phyloP scores from a whole-genome alignment of 2,329 filamentous ascomycete species.

The Ophiostoma ulmi region DNA sequence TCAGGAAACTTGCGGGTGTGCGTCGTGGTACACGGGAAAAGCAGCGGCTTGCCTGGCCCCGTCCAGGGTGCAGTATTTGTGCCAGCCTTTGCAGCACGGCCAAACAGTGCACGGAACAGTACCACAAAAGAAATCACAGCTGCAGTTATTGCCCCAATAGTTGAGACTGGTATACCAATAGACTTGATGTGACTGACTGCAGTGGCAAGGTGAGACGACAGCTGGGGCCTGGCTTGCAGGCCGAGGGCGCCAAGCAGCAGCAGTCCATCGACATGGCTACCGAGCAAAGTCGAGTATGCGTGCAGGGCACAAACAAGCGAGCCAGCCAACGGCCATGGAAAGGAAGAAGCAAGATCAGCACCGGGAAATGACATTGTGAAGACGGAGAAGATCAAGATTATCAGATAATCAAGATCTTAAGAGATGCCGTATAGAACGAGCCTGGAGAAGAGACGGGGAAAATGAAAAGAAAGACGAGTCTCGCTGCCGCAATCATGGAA shows the following conservation, averaged over 20 bases:
- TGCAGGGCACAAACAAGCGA: background rate
- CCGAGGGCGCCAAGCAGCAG: slow-evolving; percentile 3
- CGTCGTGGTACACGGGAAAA: slow-evolving; percentile 61
- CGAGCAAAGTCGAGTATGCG: background rate
- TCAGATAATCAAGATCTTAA: background rate
- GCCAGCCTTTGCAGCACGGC: background rate
- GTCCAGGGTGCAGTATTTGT: background rate
- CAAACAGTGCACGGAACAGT: background rate
- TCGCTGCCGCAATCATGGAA: background rate
- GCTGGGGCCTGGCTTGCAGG: background rate
- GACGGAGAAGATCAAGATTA: background rate
- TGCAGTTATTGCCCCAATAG: background rate
- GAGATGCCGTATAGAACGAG: background rate
- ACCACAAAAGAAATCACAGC: background rate
- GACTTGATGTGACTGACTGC: background rate
- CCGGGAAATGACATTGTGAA: background rate
- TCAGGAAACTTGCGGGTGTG: slow-evolving; percentile 64
- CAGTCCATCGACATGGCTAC: background rate
- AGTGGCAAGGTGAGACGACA: background rate
- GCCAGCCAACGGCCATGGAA: background rate
- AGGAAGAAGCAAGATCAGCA: background rate
- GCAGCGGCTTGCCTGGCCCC: slow-evolving; percentile 39
- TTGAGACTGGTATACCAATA: background rate
- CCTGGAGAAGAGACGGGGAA: background rate
- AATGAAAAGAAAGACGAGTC: background rate